Base-by-base conservation (phyloP, 2,329 filamentous ascomycete genomes). In the Camillea tinctor region DNA sequence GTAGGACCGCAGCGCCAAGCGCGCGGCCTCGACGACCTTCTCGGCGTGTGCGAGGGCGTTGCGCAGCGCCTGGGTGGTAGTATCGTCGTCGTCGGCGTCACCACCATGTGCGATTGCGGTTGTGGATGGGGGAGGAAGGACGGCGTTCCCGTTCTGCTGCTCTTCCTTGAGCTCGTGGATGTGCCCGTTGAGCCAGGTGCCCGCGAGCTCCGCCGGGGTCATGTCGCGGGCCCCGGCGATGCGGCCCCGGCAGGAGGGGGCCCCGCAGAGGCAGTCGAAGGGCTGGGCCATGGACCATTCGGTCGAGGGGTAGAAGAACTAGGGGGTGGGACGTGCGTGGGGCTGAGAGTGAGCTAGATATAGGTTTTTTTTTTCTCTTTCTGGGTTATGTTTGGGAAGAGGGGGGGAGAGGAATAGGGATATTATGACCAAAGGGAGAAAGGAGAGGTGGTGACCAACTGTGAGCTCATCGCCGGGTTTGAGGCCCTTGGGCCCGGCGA, bases 251-350 rank as follows among this genome's bases (percentile, higher is more conserved):
- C 89, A 92, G 20, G 77, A 76, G 0, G 77, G 66, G 4, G 79
- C 79, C 62, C 80, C 79, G 71, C 89, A 92, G 60, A 83, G 77
- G 72, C 89, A 92, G 61, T 83, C 76, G 71, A 92, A 92, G 3
- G 87, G 81, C 77, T 91, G 88, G 30, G 85, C 85, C 88, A 92
- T 91, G 69, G 80, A 69, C 88, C 88, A 92, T 75, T 92, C 89
- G 1, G 88, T 91, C 57, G 86, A 90, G 3, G 89, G 88, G 68
- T 92, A 92, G 76, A 91, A 92, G 77, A 91, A 92, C 71, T 84
- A 56, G 26, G 48, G 36, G 15, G 40, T 53, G 57, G 9, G 24
- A 26, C 8, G 13, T 7, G 7, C 54, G 23, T 57, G 51, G 61
- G 36, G 59, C 61, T 63, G 60, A 61, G 48, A 36, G 63, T 55